A percentile compares a stretch with the other conserved stretches of the same genome.
Conservation (phyloP, 2,329 filamentous ascomycete species). For the Colletotrichum costaricense region DNA sequence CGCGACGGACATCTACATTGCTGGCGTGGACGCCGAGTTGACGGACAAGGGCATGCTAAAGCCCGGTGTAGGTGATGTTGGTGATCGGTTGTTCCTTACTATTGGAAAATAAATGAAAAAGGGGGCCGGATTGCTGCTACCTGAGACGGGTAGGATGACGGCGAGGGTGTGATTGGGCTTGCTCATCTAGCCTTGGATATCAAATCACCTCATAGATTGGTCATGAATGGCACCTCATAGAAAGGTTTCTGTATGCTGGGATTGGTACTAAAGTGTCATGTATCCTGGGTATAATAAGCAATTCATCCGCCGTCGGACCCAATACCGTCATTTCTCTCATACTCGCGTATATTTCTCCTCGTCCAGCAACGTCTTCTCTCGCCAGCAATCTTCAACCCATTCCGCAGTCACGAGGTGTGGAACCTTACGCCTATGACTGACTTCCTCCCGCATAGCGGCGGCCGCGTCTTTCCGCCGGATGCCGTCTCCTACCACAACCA, state of each 20-base stretch:
- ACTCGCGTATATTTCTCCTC: constrained; percentile 71
- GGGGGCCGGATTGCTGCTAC: neutral
- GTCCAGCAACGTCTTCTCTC: constrained; percentile 80
- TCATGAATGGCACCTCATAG: constrained; percentile 10
- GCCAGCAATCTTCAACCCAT: constrained; percentile 88
- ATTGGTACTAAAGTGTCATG: constrained; percentile 15
- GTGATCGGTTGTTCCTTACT: constrained; percentile 89
- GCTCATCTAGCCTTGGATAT: neutral
- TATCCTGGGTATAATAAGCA: neutral
- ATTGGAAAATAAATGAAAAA: constrained; percentile 75
- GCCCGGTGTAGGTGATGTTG: constrained; percentile 90
- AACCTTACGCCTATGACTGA: constrained; percentile 53
- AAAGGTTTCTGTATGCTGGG: constrained; percentile 5
- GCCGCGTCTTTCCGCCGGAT: constrained; percentile 50
- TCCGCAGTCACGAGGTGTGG: constrained; percentile 75
- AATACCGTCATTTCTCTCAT: constrained; percentile 29
- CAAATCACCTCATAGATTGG: neutral
- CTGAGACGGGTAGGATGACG: no score
- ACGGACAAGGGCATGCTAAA: constrained; percentile 89
- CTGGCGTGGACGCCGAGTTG: constrained; percentile 79
- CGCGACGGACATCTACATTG: constrained; percentile 83
- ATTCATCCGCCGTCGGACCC: neutral
- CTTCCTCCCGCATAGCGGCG: constrained; percentile 51
- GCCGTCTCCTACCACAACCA: constrained; percentile 64
- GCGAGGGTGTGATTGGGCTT: neutral